Base-by-base conservation (phyloP, 164 flowering plant genomes). In the Aristolochia contorta region DNA sequence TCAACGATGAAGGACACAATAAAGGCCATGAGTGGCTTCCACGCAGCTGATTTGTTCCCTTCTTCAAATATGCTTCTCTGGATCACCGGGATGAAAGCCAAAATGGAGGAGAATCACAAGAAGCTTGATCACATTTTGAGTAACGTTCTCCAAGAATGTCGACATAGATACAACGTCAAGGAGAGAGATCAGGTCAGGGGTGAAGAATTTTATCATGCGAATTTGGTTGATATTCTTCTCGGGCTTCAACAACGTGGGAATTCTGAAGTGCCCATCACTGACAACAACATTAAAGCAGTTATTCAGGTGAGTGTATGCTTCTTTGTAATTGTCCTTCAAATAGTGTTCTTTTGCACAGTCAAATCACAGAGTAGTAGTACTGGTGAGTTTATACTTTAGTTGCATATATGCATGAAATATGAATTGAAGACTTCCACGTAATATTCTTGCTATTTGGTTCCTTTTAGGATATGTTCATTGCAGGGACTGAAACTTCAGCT, bases 171-270 rank as follows among this genome's bases (percentile, higher is more conserved):
- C 7, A 61, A 64, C 22, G 5, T 8, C 12, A 37, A 37, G 43
- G 7, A 37, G 12, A 37, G 43, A 37, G 33, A 32, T 32, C 4
- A 7, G 33, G 33, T n/a, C n/a, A n/a, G n/a, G n/a, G n/a, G n/a
- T n/a, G n/a, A n/a, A n/a, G n/a, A n/a, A n/a, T n/a, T n/a, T n/a
- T n/a, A n/a, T n/a, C n/a, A n/a, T n/a, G n/a, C n/a, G 43, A 79
- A 82, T 61, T 47, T 83, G 16, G 62, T 75, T 9, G 82, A 80
- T 57, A 71, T 74, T 1, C 50, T 80, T 46, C 68, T 82, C 18
- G 63, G 62, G 19, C 4, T 80, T 16, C 63, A 68, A 55, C 72
- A 59, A 46, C 70, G 72, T 49, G 23, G 65, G 0, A 13, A 25
- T 32, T 4, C 3, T 12, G 52, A 59, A 8, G 9, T 32, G 20